phyloP scores from a whole-genome alignment of 495 filamentous ascomycete species.

The Daldinia grandis region DNA sequence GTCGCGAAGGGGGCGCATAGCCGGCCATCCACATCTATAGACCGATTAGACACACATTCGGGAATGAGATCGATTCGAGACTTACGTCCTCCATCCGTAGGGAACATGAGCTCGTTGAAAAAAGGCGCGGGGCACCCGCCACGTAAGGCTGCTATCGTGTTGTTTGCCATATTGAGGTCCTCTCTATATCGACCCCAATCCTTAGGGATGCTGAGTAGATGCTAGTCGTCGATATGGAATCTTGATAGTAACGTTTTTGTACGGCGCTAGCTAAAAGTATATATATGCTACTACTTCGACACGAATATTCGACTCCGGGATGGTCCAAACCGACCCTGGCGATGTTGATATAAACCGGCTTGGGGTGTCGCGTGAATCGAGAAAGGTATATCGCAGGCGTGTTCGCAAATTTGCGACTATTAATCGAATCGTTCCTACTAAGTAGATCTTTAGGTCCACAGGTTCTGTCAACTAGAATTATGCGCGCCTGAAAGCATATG shows the following conservation, averaged over 20 bases:
- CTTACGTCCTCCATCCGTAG: slow-evolving; percentile 54
- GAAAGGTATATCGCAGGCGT: not conserved
- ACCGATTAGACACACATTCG: slow-evolving; percentile 19
- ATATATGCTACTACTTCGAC: not conserved
- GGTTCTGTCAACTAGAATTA: slow-evolving; percentile 9
- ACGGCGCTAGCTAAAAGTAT: not conserved
- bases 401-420: not conserved
- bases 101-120: slow-evolving; percentile 42
- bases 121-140: slow-evolving; percentile 49
- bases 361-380: slow-evolving; percentile 10
- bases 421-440: slow-evolving; percentile 9
- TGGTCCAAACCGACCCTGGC: not conserved
- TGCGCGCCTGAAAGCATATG: slow-evolving; percentile 13
- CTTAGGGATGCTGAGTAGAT: not conserved
- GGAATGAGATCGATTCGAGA: slow-evolving; percentile 36
- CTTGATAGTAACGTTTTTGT: not conserved
- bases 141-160: slow-evolving; percentile 27
- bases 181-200: not conserved
- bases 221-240: not conserved
- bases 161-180: slow-evolving; percentile 44
- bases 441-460: slow-evolving; percentile 4
- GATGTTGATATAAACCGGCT: not conserved
- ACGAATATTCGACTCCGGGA: not conserved
- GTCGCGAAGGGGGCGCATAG: slow-evolving; percentile 55
- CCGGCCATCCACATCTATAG: slow-evolving; percentile 72